Base-by-base conservation (phyloP, 140 eudicot species). In the Ambrosia hybrid region DNA sequence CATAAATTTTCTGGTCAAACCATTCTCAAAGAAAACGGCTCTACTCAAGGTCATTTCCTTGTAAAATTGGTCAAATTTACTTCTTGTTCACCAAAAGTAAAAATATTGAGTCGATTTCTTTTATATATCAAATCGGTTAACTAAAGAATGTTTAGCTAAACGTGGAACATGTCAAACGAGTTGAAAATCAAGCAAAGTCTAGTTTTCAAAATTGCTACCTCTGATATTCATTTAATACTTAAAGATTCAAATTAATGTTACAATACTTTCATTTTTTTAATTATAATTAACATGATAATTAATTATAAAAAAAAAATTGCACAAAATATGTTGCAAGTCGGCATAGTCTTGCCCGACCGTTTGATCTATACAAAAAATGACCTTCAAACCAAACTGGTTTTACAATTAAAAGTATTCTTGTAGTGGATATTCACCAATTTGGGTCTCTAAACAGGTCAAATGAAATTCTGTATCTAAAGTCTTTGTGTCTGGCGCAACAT, bases 21-120 rank as follows among this genome's bases (percentile, higher is more conserved):
- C 34, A 82, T 92, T 76, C 92, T 89, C 60, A 95, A 95, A 51
- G 83, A 89, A 77, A 96, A 92, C 78, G 98, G 98, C 72, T 86
- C 96, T 37, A 79, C 85, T 77, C 85, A 95, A 89, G 98, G 98
- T 85, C 60, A 9, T 2, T 11, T 46, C 9, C 12, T 10, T 9
- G 52, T 46, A 46, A 46, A 46, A 3, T 9, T 46, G 52, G 52
- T 46, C 52, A 46, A 46, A 46, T 9, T 3, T 46, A 46, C 52
- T 46, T 46, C 52, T 46, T 46, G 13, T 46, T 46, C 52, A 9
- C n/a, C 13, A 46, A 12, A 46, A 46, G 13, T 46, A 8, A 10
- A 41, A 41, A 5, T 5, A 41, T 46, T 52, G 57, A 14, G 57
- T 52, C 57, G 17, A 2, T 52, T 13, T 52, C 3, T 52, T 12